Evolutionary conservation across 768 basidiomycete genomes (phyloP).

Genomic region (Tylopilus subfusipes): DNA sequence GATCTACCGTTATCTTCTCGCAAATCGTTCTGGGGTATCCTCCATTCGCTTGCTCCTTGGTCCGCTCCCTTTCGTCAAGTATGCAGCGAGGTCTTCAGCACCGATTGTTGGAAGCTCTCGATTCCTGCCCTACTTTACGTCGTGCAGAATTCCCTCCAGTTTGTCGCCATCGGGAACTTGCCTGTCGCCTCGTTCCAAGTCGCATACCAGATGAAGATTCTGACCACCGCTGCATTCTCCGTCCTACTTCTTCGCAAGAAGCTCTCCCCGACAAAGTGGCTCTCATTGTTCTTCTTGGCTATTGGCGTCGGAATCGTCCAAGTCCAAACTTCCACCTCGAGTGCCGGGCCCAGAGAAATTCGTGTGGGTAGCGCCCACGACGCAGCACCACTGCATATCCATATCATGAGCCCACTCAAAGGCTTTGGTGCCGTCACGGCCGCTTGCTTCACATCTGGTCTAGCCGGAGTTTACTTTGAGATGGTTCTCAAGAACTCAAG

Average conservation of each 20-base stretch:
- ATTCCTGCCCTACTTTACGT: conserved; percentile 95
- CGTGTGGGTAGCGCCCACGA: conserved; percentile 70
- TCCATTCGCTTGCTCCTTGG: conserved; percentile 43
- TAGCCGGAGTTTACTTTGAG: conserved; percentile 93
- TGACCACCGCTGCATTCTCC: conserved; percentile 93
- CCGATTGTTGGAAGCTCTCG: conserved; percentile 96
- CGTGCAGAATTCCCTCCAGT: conserved; percentile 96
- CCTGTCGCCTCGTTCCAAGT: conserved; percentile 98
- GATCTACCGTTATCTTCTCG: conserved; percentile 42
- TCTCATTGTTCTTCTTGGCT: conserved; percentile 82
- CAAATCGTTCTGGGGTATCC: conserved; percentile 36
- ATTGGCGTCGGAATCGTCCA: conserved; percentile 94
- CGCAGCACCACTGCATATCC: conserved; percentile 52
- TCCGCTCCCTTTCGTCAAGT: conserved; percentile 52
- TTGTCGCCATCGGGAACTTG: conserved; percentile 92
- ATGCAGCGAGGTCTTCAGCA: conserved; percentile 74
- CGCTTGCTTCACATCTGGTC: conserved; percentile 86
- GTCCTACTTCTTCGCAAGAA: conserved; percentile 77
- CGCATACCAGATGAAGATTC: conserved; percentile 97
- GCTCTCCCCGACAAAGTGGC: conserved; percentile 76
- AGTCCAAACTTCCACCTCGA: conserved; percentile 63
- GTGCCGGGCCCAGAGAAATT: conserved; percentile 29
- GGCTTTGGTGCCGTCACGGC: conserved; percentile 81
- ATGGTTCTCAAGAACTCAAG: conserved; percentile 85
- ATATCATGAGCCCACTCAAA: conserved; percentile 77